phyloP scores from a whole-genome alignment of 345 rosid genomes.

The Sisymbrium irio region DNA sequence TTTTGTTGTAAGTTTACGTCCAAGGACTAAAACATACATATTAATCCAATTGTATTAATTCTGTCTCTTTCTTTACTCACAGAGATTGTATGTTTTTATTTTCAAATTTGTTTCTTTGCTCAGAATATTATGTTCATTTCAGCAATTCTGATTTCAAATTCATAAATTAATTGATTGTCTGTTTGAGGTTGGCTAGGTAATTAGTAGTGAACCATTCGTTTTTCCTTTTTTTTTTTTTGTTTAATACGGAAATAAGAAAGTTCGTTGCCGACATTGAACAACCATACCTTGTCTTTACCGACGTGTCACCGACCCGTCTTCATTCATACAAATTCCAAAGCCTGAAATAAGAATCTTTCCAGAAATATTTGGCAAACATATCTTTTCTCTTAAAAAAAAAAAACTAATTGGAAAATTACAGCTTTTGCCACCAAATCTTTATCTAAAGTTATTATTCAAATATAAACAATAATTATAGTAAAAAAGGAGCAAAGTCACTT shows the following conservation, averaged over 20 bases:
- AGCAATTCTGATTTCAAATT: no score
- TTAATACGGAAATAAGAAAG: neutral
- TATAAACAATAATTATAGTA: neutral
- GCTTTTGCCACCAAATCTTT: slow-evolving; percentile 14
- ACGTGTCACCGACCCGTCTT: slow-evolving; percentile 40
- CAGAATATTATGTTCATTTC: no score
- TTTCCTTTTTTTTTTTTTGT: neutral
- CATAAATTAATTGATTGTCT: no score
- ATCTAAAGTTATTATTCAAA: neutral
- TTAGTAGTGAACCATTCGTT: neutral
- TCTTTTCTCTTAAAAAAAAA: no score
- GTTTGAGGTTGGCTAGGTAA: no score
- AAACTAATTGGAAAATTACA: slow-evolving; percentile 3
- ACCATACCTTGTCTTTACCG: slow-evolving; percentile 1
- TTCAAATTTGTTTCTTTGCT: no score
- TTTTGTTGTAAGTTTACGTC: no score
- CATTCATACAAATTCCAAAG: neutral
- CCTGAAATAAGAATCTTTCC: neutral
- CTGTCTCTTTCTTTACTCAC: no score
- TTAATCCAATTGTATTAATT: no score
- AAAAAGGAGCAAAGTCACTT: slow-evolving; percentile 12
- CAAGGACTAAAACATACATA: no score
- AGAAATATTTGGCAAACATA: neutral
- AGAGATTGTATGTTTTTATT: no score
- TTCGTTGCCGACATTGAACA: slow-evolving; percentile 16